Evolutionary conservation across 148 eudicot genomes (phyloP).

Genomic region (Polygonum aviculare): DNA sequence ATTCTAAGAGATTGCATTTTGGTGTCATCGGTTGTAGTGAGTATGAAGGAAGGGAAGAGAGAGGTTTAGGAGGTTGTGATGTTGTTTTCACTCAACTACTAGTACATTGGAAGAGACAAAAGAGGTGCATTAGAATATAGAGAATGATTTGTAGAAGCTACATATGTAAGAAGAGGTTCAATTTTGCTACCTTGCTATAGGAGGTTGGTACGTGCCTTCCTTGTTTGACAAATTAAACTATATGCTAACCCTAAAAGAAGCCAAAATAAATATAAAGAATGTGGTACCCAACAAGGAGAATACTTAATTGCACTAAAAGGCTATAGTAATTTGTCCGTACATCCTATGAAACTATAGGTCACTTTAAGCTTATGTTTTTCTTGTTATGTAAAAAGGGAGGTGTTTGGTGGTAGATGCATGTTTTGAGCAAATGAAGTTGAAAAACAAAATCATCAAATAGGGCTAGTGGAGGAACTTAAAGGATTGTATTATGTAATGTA

Average conservation of each 20-base stretch:
- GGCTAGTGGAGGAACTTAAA: not conserved
- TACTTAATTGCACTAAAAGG: not conserved
- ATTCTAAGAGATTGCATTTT: not conserved
- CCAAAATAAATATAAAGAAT: not conserved
- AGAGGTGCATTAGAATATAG: not conserved
- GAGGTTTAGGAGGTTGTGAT: slow-evolving; percentile 15
- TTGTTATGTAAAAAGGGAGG: not conserved
- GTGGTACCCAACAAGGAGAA: not conserved
- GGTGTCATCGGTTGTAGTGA: not conserved
- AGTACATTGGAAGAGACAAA: slow-evolving; percentile 9
- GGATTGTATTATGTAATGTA: not conserved
- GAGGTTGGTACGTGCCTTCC: not conserved
- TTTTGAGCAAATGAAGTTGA: not conserved
- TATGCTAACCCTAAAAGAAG: not conserved
- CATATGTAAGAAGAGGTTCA: not conserved
- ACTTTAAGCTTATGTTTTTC: not conserved
- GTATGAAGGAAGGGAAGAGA: slow-evolving; percentile 8
- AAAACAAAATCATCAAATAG: not conserved
- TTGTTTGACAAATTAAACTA: not conserved
- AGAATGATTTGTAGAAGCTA: not conserved
- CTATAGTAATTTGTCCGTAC: not conserved
- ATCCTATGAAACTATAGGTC: not conserved
- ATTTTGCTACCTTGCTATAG: not conserved
- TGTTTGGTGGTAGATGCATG: not conserved
- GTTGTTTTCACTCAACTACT: slow-evolving; percentile 35